Percentiles rank a stretch among this genome's conserved stretches.
These are phyloP conservation scores for Sarcodon aspratus DNA, from an alignment of 768 basidiomycete genomes.

Conservation along the genomic window DNA sequence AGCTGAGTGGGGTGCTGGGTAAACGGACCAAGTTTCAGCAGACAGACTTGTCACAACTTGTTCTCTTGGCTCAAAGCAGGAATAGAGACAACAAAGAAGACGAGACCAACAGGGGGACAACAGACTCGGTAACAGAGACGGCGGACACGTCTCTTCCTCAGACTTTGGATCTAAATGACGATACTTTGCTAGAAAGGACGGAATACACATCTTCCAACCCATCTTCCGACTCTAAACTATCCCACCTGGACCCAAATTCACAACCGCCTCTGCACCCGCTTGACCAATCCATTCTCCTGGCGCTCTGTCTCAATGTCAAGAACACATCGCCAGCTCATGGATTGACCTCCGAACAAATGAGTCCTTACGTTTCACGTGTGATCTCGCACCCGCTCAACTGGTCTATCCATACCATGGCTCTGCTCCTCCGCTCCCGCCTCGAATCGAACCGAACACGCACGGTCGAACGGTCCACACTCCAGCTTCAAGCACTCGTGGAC, in stretches of 20 bases:
- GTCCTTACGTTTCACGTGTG: conserved; percentile 83
- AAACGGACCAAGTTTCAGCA: conserved; percentile 92
- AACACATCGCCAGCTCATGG: conserved; percentile 88
- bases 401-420: conserved; percentile 94
- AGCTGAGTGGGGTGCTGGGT: conserved; percentile 87
- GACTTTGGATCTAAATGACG: conserved; percentile 81
- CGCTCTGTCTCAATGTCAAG: conserved; percentile 81
- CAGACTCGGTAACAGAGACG: conserved; percentile 1
- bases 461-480: conserved; percentile 84
- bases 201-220: conserved; percentile 70
- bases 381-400: conserved; percentile 87
- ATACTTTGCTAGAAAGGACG: conserved; percentile 91
- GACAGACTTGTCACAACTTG: conserved; percentile 76
- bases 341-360: conserved; percentile 85
- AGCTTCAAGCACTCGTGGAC: conserved; percentile 91
- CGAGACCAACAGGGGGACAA: conserved; percentile 1
- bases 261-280: conserved; percentile 88
- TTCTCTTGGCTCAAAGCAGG: conserved; percentile 85
- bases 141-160: conserved; percentile 42
- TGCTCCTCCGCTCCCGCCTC: conserved; percentile 85
- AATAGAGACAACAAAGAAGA: conserved; percentile 4
- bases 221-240: conserved; percentile 32
- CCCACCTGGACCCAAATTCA: conserved; percentile 67
- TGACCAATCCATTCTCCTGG: conserved; percentile 87
- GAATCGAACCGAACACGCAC: conserved; percentile 85